Base-by-base conservation (phyloP, 177 flowering plant genomes). In the Telopea speciosissima region DNA sequence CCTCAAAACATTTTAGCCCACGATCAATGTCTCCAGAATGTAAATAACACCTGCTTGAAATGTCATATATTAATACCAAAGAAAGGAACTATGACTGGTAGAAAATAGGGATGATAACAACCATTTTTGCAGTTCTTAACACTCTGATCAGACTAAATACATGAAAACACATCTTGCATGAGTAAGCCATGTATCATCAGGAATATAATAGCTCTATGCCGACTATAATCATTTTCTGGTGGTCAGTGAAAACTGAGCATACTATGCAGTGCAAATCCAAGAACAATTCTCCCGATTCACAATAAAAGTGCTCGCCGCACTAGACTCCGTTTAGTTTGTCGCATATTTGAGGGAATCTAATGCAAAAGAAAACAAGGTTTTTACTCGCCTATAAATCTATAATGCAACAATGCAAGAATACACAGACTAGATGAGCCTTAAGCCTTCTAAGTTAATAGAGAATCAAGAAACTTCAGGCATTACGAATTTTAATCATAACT, bases 1-100 rank as follows among this genome's bases (percentile, higher is more conserved):
- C 91, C 58, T 90, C 90, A 83, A 90, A 94, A 56, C 65, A 61
- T 77, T 90, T 79, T 52, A 75, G 81, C 70, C 88, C 97, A 75
- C 80, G 84, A 68, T 92, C 97, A 70, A 94, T 31, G 79, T 89
- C 89, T 64, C 97, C 97, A 67, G 85, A 74, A 75, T 80, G 84
- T 52, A 92, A 76, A 81, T 89, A 92, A 77, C 97, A 90, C 87
- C 98, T 92, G 83, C 56, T 72, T 62, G 64, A 72, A 76, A 24
- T 68, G 63, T 19, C 21, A n/a, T 24, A 68, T 24, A 54, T 11
- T 19, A 33, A 63, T 63, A n/a, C 62, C n/a, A n/a, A 13, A 5
- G 40, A 42, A 42, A 8, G 5, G 65, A 63, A 26, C 40, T 26
- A 63, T 26, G 10, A 21, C 59, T 54, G 1, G 40, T 26, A n/a